Evolutionary conservation across 2,329 filamentous ascomycete species (phyloP), one percentile per base, ranked within the genome.

Genomic region (Talaromyces verruculosus): DNA sequence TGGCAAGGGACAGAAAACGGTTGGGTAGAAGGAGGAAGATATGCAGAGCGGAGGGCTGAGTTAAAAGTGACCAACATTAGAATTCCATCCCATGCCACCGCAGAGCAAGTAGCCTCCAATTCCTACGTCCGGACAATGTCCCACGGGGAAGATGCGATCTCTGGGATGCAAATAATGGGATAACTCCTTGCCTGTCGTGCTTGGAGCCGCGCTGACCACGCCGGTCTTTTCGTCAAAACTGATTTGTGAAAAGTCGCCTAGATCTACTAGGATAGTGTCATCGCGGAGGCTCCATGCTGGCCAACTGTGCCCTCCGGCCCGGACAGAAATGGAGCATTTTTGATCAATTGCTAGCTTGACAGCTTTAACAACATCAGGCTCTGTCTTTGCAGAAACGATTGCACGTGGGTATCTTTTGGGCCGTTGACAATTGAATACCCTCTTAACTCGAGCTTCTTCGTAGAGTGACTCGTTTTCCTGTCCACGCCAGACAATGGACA

Each of bases 301-400:
- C 79, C 7, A 82, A 75, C 67, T 67, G 1, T 85, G 83, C 0
- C 83, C 83, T 5, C 83, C 83, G 6, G 81, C 82, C 3, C 82
- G 78, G 3, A 84, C 77, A 1, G 82, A 82, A 1, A 84, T 73
- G 2, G 80, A 76, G 67, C 72, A 76, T 6, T 73, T 69, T 7
- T 71, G 62, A 33, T 75, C 61, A 1, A 68, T 73, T 1, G 82
- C 81, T 6, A 83, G 71, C 30, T 72, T 68, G 1, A 83, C 78
- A 0, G 78, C 77, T 43, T 73, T 68, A 0, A 77, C 64, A 1
- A 83, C 71, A 63, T 83, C 77, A 3, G 72, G 63, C 10, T 74
- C 70, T 1, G 67, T 68, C 0, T 72, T 77, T 13, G 80, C 79
- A 66, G 79, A 73, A 5, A 82, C 77, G 0, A 84, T 75, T 5